These are phyloP conservation scores for Linderina pennispora DNA, from an alignment of 192 early-diverging fungal genomes.

Conservation along the genomic window DNA sequence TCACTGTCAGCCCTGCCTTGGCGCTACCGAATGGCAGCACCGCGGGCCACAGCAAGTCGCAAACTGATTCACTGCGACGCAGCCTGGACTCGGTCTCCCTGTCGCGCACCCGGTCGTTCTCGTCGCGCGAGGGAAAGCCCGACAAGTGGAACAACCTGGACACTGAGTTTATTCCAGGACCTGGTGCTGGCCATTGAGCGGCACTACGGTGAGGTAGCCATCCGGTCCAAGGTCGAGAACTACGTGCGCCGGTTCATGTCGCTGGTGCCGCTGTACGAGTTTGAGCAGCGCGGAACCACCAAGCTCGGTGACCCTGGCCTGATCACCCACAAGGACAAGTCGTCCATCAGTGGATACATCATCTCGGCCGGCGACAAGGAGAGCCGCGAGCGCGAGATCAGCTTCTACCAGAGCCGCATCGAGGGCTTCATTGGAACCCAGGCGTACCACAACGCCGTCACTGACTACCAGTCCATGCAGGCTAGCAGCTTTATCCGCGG, in stretches of 20 bases:
- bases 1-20: slow-evolving; percentile 79
- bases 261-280: slow-evolving; percentile 71
- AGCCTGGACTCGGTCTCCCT: slow-evolving; percentile 44
- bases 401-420: slow-evolving; percentile 66
- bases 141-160: slow-evolving; percentile 49
- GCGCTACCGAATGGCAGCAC: slow-evolving; percentile 20
- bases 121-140: slow-evolving; percentile 42
- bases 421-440: slow-evolving; percentile 83
- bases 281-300: slow-evolving; percentile 56
- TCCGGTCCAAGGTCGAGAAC: slow-evolving; percentile 82
- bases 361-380: slow-evolving; percentile 71
- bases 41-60: slow-evolving; percentile 9
- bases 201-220: slow-evolving; percentile 79
- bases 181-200: slow-evolving; percentile 74
- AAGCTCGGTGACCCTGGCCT: slow-evolving; percentile 48
- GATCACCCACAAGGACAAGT: slow-evolving; percentile 32
- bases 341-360: slow-evolving; percentile 36
- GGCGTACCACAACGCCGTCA: slow-evolving; percentile 59
- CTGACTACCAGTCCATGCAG: slow-evolving; percentile 58
- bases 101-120: slow-evolving; percentile 42
- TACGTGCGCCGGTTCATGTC: slow-evolving; percentile 82
- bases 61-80: slow-evolving; percentile 35
- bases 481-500: slow-evolving; percentile 52
- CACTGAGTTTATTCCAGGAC: slow-evolving; percentile 46
- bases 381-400: slow-evolving; percentile 60